These are phyloP conservation scores for Boeremia exigua DNA, from an alignment of 2,329 filamentous ascomycete species.

Conservation along the genomic window DNA sequence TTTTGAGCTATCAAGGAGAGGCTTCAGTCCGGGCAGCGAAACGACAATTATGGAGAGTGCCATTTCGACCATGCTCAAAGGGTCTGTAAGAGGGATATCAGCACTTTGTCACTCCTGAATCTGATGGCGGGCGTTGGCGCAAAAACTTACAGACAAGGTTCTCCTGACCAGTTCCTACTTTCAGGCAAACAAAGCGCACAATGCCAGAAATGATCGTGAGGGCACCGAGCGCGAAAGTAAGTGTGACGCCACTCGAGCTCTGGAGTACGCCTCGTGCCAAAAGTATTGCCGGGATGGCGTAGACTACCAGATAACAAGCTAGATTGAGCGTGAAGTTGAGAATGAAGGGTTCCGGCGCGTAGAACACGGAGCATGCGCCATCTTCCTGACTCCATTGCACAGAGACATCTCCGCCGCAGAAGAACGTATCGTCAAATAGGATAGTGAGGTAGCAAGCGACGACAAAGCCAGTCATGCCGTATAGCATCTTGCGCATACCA, in stretches of 20 bases:
- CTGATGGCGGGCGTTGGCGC: neutral
- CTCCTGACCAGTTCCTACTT: slow-evolving; percentile 29
- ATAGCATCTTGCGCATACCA: slow-evolving; percentile 32
- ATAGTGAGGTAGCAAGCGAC: slow-evolving; percentile 27
- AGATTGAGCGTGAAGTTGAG: slow-evolving; percentile 34
- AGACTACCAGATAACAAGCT: slow-evolving; percentile 28
- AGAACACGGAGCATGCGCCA: slow-evolving; percentile 31
- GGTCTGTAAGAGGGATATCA: slow-evolving; percentile 7
- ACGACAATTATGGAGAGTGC: slow-evolving; percentile 32
- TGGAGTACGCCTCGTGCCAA: slow-evolving; percentile 19
- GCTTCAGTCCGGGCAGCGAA: slow-evolving; percentile 27
- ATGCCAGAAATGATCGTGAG: slow-evolving; percentile 28
- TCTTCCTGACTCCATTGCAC: slow-evolving; percentile 32
- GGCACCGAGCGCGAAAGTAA: slow-evolving; percentile 26
- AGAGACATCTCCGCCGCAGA: slow-evolving; percentile 26
- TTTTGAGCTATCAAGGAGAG: slow-evolving; percentile 5
- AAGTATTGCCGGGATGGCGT: slow-evolving; percentile 22
- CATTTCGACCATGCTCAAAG: slow-evolving; percentile 33
- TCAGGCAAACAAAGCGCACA: slow-evolving; percentile 26
- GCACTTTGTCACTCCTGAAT: neutral
- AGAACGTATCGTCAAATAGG: slow-evolving; percentile 32
- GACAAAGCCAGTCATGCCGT: slow-evolving; percentile 26
- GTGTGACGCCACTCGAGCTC: slow-evolving; percentile 17
- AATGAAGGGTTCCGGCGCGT: slow-evolving; percentile 32
- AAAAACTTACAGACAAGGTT: slow-evolving; percentile 34